phyloP scores from a whole-genome alignment of 1,139 yeast species.

The Waltiozyma sp. region DNA sequence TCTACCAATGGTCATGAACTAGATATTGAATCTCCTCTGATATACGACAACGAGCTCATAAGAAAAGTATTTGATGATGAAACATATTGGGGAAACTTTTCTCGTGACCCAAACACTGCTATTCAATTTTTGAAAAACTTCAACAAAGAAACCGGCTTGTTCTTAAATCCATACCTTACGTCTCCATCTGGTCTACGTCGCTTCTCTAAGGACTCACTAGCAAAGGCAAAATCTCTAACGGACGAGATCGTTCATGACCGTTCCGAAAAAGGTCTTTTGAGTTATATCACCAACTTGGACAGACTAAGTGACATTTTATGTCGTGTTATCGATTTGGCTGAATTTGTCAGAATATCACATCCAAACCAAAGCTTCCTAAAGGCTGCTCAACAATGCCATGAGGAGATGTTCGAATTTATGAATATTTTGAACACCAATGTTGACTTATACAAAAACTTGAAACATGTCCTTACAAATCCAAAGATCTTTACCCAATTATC shows the following conservation, averaged over 20 bases:
- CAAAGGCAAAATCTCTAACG: conserved; percentile 53
- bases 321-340: conserved; percentile 89
- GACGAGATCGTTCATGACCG: conserved; percentile 39
- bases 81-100: conserved; percentile 13
- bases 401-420: conserved; percentile 87
- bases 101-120: background rate
- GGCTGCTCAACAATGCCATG: conserved; percentile 86
- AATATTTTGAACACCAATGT: conserved; percentile 81
- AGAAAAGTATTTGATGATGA: conserved; percentile 16
- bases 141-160: conserved; percentile 44
- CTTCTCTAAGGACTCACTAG: conserved; percentile 56
- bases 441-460: conserved; percentile 52
- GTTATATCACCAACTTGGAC: conserved; percentile 61
- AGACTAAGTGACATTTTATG: conserved; percentile 81
- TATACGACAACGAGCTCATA: conserved; percentile 11
- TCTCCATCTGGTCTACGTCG: conserved; percentile 60
- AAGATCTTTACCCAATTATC: conserved; percentile 31
- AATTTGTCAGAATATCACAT: conserved; percentile 81
- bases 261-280: conserved; percentile 33
- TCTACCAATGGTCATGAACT: background rate
- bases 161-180: conserved; percentile 56
- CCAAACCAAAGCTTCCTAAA: conserved; percentile 60
- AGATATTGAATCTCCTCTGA: conserved; percentile 2
- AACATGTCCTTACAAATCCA: conserved; percentile 37
- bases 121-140: conserved; percentile 3